Base-by-base conservation (phyloP, 208 protist genomes). In the Acanthamoeba castellanii region DNA sequence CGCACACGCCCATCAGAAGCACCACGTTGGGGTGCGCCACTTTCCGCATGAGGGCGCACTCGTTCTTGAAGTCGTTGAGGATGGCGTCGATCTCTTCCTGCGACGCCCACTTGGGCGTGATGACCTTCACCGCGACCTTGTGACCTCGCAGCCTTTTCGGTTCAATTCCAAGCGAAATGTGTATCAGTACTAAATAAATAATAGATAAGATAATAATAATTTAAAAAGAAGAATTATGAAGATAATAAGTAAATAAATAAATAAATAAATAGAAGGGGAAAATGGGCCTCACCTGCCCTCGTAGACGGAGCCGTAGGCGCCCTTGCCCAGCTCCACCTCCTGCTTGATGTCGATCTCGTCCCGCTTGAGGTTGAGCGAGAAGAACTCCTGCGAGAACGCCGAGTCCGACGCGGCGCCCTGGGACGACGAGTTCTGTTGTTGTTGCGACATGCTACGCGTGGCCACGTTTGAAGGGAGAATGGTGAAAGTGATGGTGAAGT, bases 21-120 rank as follows among this genome's bases (percentile, higher is more conserved):
- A 94, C 47, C 8, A 94, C 89, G 30, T 94, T 94, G 34, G 89
- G 89, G 27, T 94, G 89, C 8, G 68, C 59, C 59, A 94, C 11
- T 45, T 94, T 94, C 85, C 89, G 6, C 89, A 94, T 94, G 68
- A 94, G 66, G 45, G 89, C 70, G 47, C 89, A 94, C 45, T 94
- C 89, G 50, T 94, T 94, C 55, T 59, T 50, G 32, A 94, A 94
- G 37, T 94, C 89, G 14, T 94, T 37, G 11, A 94, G 45, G 89
- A 94, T 59, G 66, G 61, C 85, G 20, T 92, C 61, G 27, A 94
- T 81, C n/a, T 94, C 89, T 22, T 74, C 68, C 47, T 76, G 66
- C 27, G 68, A 84, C 13, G 89, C 66, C 89, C 89, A 94, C 66
- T 94, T 94, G 57, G 89, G 89, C 16, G 89, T 84, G 37, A 94